phyloP scores from a whole-genome alignment of 192 early-diverging fungal species.

The Jimgerdemannia lactiflua region DNA sequence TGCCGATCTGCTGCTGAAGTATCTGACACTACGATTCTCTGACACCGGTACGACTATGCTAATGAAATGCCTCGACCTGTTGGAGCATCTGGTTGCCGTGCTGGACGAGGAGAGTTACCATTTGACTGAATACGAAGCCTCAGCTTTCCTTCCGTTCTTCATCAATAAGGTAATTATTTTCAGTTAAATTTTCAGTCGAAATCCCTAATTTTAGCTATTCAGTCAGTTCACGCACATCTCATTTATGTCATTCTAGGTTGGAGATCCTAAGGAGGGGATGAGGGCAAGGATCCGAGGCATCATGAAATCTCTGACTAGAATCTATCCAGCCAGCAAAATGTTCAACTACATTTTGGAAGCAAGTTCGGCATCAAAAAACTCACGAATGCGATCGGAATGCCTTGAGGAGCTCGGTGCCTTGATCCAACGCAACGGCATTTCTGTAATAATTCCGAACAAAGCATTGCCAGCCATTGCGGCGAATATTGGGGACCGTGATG shows the following conservation, averaged over 20 bases:
- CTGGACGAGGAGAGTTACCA: conserved; percentile 61
- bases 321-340: conserved; percentile 80
- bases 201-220: too few species aligned
- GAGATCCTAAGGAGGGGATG: conserved; percentile 85
- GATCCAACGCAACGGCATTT: conserved; percentile 68
- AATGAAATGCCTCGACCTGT: conserved; percentile 78
- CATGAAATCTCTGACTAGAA: conserved; percentile 63
- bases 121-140: conserved; percentile 81
- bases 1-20: conserved; percentile 81
- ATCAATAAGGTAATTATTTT: conserved; percentile 47
- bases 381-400: conserved; percentile 75
- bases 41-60: conserved; percentile 90
- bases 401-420: conserved; percentile 75
- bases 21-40: conserved; percentile 85
- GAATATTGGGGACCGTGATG: conserved; percentile 80
- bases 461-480: conserved; percentile 67
- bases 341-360: conserved; percentile 63
- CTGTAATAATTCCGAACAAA: conserved; percentile 64
- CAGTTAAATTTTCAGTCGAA: background rate
- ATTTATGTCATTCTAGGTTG: conserved; percentile 44
- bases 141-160: conserved; percentile 67
- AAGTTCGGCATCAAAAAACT: conserved; percentile 75
- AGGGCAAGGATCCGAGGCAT: conserved; percentile 67
- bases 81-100: conserved; percentile 68
- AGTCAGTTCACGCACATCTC: conserved; percentile 15